These are phyloP conservation scores for Aspergillus tanneri DNA, from an alignment of 2,329 filamentous ascomycete species.

Conservation along the genomic window DNA sequence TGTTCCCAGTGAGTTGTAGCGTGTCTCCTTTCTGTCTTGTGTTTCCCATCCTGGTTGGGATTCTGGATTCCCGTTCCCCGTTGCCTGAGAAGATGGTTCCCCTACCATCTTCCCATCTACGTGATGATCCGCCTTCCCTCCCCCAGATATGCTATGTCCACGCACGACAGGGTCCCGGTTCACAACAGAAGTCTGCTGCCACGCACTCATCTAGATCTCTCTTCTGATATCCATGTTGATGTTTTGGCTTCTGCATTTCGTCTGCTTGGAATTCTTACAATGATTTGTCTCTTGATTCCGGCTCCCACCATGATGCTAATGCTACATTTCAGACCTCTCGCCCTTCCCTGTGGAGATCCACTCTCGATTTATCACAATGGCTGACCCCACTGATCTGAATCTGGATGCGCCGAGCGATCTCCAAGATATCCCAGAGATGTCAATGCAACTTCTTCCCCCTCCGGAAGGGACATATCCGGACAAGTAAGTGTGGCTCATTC, in stretches of 20 bases:
- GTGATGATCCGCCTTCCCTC: neutral
- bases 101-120: neutral
- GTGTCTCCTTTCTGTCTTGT: neutral
- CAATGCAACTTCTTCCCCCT: constrained; percentile 43
- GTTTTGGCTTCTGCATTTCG: neutral
- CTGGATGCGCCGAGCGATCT: constrained; percentile 47
- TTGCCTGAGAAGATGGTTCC: neutral
- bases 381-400: constrained; percentile 44
- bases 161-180: constrained; percentile 32
- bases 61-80: neutral
- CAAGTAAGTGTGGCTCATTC: no score
- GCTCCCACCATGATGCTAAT: constrained; percentile 21
- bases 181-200: constrained; percentile 34
- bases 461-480: constrained; percentile 47
- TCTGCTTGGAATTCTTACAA: neutral
- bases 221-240: neutral
- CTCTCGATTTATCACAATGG: constrained; percentile 34
- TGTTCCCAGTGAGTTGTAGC: constrained; percentile 6
- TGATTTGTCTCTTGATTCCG: constrained; percentile 2
- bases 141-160: constrained; percentile 33
- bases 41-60: no score
- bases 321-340: constrained; percentile 18
- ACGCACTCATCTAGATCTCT: constrained; percentile 33
- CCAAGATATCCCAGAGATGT: constrained; percentile 46
- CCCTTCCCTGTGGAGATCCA: constrained; percentile 14